A percentile compares a stretch with the other conserved stretches of the same genome.
phyloP scores from a whole-genome alignment of 1,284 basidiomycete genomes.

The Pseudozyma tsukubaensis region DNA sequence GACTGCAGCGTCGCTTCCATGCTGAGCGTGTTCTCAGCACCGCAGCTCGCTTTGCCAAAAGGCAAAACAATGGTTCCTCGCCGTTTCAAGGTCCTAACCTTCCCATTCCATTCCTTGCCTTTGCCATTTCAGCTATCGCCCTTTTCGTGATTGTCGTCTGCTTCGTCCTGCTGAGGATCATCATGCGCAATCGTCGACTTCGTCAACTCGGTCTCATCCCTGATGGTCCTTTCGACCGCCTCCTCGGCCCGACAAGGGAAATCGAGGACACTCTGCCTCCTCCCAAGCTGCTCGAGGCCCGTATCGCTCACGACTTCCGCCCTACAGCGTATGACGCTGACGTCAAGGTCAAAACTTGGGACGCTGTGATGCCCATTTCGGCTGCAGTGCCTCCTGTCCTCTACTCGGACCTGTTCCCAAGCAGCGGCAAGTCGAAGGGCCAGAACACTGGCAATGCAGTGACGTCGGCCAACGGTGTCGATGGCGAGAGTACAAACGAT shows the following conservation, averaged over 20 bases:
- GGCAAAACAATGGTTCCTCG: constrained; percentile 22
- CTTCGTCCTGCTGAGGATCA: constrained; percentile 62
- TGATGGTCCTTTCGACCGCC: constrained; percentile 50
- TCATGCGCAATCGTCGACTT: constrained; percentile 60
- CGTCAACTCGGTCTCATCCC: constrained; percentile 57
- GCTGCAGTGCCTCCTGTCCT: constrained; percentile 52
- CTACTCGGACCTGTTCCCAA: constrained; percentile 46
- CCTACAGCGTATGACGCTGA: constrained; percentile 37
- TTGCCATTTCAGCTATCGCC: constrained; percentile 61
- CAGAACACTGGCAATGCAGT: constrained; percentile 2
- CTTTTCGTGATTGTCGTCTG: constrained; percentile 63
- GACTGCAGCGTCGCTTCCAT: constrained; percentile 5
- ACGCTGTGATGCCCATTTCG: constrained; percentile 59
- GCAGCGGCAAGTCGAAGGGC: constrained; percentile 4
- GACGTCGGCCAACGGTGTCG: too few species aligned
- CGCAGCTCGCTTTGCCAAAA: constrained; percentile 14
- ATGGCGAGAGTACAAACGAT: constrained; percentile 8
- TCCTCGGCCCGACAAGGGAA: constrained; percentile 48
- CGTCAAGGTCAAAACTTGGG: constrained; percentile 50
- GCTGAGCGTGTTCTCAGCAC: neutral
- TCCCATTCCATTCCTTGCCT: constrained; percentile 54
- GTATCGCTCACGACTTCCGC: constrained; percentile 48
- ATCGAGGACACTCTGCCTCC: constrained; percentile 57
- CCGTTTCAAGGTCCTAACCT: constrained; percentile 33
- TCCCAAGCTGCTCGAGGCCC: constrained; percentile 62